Evolutionary conservation across 2,329 filamentous ascomycete genomes (phyloP), one percentile per base, ranked within the genome.

Genomic region (Pseudocercospora musae): DNA sequence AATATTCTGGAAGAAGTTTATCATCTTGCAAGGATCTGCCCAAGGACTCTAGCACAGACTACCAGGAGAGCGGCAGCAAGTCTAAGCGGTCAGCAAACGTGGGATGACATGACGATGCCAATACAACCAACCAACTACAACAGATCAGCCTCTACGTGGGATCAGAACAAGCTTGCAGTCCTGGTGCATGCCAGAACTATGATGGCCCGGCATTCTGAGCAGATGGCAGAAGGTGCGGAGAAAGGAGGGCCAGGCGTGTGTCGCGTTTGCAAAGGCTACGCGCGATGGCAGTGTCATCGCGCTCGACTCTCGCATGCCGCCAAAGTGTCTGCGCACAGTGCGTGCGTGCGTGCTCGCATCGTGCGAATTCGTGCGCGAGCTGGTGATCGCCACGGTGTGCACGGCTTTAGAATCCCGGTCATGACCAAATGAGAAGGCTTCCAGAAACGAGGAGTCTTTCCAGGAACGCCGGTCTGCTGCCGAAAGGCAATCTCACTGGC

Each of bases 401-500:
- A 40, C n/a, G 37, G 37, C 37, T n/a, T 3, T 18, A 7, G 15
- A 15, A 40, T 40, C 37, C 37, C 25, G 6, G 48, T 52, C 15
- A 29, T 18, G 25, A 29, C 21, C n/a, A 25, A 25, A 29, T 52
- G 25, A 52, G 44, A 25, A 52, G 37, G 11, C 48, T 52, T 29
- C 48, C 21, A 52, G 48, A 52, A 52, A 25, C 15, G 21, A n/a
- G 8, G 48, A 52, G 15, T 52, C n/a, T 18, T 29, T 27, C 48
- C 31, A 52, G 48, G 48, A 52, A 52, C 10, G 48, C 48, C 10
- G 23, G 48, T 52, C 48, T 29, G 48, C 48, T 27, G 8, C 48
- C 48, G 48, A 52, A 52, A 52, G 48, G 48, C 48, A 52, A 52
- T 52, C 48, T 52, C 21, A n/a, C 48, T 52, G 48, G 48, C 25